Evolutionary conservation across 495 filamentous ascomycete species (phyloP), one percentile per base, ranked within the genome.

Genomic region (Tuber magnatum): DNA sequence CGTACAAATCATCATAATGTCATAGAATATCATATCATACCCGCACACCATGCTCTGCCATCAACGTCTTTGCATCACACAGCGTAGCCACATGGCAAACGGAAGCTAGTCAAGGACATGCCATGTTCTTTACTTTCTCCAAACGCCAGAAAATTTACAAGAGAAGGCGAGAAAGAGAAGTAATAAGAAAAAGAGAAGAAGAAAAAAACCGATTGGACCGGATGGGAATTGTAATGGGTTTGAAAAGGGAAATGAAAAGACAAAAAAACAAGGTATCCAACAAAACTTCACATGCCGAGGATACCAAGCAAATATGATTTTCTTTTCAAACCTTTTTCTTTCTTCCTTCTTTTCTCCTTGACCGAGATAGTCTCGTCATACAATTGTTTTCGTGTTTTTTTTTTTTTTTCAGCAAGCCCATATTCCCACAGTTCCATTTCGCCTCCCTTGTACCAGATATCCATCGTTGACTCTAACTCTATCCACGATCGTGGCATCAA

Each of bases 401-500:
- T 72, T 43, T 41, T 22, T 20, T 20, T 38, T 35, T 80, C 86
- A 97, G 82, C 93, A 97, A 22, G 92, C 91, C 96, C 95, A 98
- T 65, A 96, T 92, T 32, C 92, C 95, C 35, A 98, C 90, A 72
- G 93, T 86, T 71, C 95, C 95, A 82, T 98, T 92, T 77, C 89
- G 90, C 68, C 96, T 89, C 39, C 95, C 95, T 83, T 97, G 96
- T 35, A 95, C 88, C 75, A 97, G 87, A 84, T 97, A 99, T 14
- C 95, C 96, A 81, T 99, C 95, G 84, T 93, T 92, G 73, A 98
- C 90, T 70, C 94, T 88, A 41, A 98, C 96, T 61, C 87, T 90
- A 83, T 98, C 94, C 41, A 98, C 90, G n/a, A 90, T 88, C 71
- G 87, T 88, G 14, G 86, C 90, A 41, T 85, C 84, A 65, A 75